phyloP scores from a whole-genome alignment of 106 monocot genomes.

The Acorus calamus region DNA sequence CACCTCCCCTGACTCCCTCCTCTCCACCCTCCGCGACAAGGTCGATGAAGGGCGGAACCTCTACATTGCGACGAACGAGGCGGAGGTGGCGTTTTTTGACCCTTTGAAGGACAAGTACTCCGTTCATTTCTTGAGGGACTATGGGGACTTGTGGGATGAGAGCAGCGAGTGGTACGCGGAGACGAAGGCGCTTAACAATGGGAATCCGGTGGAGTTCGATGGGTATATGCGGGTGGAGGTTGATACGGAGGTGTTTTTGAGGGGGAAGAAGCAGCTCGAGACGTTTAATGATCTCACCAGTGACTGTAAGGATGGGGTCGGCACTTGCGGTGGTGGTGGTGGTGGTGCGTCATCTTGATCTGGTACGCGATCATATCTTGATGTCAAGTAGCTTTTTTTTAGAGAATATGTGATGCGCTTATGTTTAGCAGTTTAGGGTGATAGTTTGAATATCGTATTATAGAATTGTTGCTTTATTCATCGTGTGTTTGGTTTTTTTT shows the following conservation, averaged over 20 bases:
- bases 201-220: slow-evolving; percentile 72
- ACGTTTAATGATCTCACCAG: slow-evolving; percentile 89
- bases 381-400: no score
- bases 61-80: slow-evolving; percentile 87
- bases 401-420: no score
- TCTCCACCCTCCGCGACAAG: slow-evolving; percentile 43
- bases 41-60: slow-evolving; percentile 62
- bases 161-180: slow-evolving; percentile 78
- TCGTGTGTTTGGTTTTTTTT: no score
- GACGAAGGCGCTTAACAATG: slow-evolving; percentile 69
- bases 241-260: slow-evolving; percentile 80
- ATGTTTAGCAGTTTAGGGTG: no score
- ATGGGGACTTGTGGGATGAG: slow-evolving; percentile 75
- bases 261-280: slow-evolving; percentile 80
- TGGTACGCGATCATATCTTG: neutral
- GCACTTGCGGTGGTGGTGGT: slow-evolving; percentile 37
- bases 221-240: slow-evolving; percentile 85
- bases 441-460: no score
- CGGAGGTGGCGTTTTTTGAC: slow-evolving; percentile 59
- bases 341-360: slow-evolving; percentile 13
- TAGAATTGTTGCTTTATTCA: no score
- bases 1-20: slow-evolving; percentile 60
- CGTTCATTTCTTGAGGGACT: slow-evolving; percentile 73
- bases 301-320: slow-evolving; percentile 86
- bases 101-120: slow-evolving; percentile 72